Base-by-base conservation (phyloP, 768 basidiomycete species). In the Termitomyces sp. region DNA sequence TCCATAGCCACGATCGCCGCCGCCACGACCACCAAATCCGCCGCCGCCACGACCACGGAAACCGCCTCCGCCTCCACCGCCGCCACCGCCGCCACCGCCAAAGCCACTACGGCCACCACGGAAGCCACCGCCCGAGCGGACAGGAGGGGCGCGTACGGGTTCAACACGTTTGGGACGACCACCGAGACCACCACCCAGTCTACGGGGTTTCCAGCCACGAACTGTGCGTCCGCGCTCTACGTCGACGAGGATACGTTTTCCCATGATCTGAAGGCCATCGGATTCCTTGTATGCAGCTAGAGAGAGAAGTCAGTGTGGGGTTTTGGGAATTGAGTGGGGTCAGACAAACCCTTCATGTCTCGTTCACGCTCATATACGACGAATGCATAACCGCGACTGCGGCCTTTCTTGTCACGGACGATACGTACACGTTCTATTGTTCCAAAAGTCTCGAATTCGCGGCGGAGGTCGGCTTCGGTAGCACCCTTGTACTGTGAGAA, bases 211-310 rank as follows among this genome's bases (percentile, higher is more conserved):
- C 97, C 97, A 99, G 2, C 96, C 97, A 61, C 96, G 87, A 32
- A 99, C 97, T 11, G 97, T 99, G 53, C 97, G 86, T 20, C 97
- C 97, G 40, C 97, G 89, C 75, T 99, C 97, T 64, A 99, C 97
- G 71, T 99, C 97, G 56, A 99, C 96, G 40, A 98, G 82, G 66
- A 98, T 96, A 68, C 91, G 85, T 74, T 97, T 97, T 69, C 94
- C 93, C 83, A 95, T 92, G 66, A 99, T 94, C 64, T 94, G 92
- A 48, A 99, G 83, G 29, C 95, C 93, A 69, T 98, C 96, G 20
- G 96, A 98, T 73, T 98, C 97, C 77, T 98, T 98, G 83, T 98
- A 99, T 14, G 96, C 97, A 65, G 90, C 89, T 91, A 65, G 49
- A 57, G 50, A 69, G 55, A 50, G 32, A 54, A 59, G 51, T 54